Conservation (phyloP, 2,329 filamentous ascomycete species). For the Pestalotiopsis sp. region DNA sequence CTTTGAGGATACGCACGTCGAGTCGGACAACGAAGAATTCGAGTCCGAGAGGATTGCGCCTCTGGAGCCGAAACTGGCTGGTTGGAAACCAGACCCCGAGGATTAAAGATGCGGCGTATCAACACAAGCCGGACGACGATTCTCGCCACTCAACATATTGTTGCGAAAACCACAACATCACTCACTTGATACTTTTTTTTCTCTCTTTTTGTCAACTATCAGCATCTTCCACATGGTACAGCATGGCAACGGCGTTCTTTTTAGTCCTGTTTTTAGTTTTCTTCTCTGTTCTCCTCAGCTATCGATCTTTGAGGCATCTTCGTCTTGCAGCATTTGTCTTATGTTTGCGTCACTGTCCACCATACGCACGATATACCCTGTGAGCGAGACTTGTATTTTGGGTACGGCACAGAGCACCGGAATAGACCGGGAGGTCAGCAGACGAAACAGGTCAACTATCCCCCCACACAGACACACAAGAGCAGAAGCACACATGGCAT, state of each 20-base stretch:
- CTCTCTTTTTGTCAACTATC: not conserved
- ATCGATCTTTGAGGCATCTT: not conserved
- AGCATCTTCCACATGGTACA: not conserved
- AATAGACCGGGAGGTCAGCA: not conserved
- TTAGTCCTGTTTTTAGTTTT: not conserved
- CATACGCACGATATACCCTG: not conserved
- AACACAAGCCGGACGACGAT: not conserved
- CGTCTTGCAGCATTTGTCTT: not conserved
- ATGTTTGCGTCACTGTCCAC: not conserved
- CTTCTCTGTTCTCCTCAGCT: not conserved
- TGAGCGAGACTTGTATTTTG: not conserved
- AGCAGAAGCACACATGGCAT: not conserved
- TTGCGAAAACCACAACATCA: not conserved
- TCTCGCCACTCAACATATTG: not conserved
- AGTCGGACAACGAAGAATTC: slow-evolving; percentile 22
- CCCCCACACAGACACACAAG: not conserved
- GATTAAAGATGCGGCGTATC: too few species aligned
- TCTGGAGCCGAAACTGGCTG: slow-evolving; percentile 20
- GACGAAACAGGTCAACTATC: not conserved
- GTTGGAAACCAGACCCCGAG: slow-evolving; percentile 25
- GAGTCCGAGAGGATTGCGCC: not conserved
- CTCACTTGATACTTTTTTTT: slow-evolving; percentile 1
- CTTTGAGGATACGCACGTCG: slow-evolving; percentile 22
- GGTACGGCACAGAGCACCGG: not conserved
- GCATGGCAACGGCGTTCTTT: slow-evolving; percentile 7